Base-by-base conservation (phyloP, 2,329 filamentous ascomycete genomes). In the Fusarium torulosum region DNA sequence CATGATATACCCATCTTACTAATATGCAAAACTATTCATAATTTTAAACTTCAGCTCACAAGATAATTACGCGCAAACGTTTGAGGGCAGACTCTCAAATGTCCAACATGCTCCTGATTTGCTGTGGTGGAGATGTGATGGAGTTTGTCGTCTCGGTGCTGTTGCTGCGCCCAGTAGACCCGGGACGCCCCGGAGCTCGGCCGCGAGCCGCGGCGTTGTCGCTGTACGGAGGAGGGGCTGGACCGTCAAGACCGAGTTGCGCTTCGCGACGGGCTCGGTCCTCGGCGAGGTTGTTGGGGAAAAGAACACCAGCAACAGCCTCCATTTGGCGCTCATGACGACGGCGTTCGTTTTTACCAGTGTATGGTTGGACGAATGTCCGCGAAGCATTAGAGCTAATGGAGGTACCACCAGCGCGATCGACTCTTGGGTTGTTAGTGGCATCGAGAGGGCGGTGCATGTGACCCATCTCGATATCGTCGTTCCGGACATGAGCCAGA, bases 101-200 rank as follows among this genome's bases (percentile, higher is more conserved):
- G 69, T 88, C 86, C 69, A 88, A 67, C 86, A 88, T 88, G 72
- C 86, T 88, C 70, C 78, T 80, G 7, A 88, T 76, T 70, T 86
- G 82, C 72, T 86, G 84, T n/a, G 85, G 84, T 53, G 81, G 81
- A n/a, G 75, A 79, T 8, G 74, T 78, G 14, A 83, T 76, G 7
- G 84, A 86, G 44, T 79, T 75, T n/a, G 76, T 77, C 35, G 85
- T 85, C 44, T 76, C 79, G 2, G 79, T 78, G 65, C 84, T 86
- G 41, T 79, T 75, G 52, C 81, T 83, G 44, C 84, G 79, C 29
- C 77, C 78, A 13, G 74, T 77, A 4, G 75, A 76, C 6, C 69
- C 72, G 17, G 77, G 73, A 27, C 76, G 70, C 23, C 52, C 64
- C 19, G 75, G 35, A n/a, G 35, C 35, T 33, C 66, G 55, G 15